Evolutionary conservation across 164 flowering plant species (phyloP), one percentile per base, ranked within the genome.

Genomic region (Chimonanthus salicifolius): DNA sequence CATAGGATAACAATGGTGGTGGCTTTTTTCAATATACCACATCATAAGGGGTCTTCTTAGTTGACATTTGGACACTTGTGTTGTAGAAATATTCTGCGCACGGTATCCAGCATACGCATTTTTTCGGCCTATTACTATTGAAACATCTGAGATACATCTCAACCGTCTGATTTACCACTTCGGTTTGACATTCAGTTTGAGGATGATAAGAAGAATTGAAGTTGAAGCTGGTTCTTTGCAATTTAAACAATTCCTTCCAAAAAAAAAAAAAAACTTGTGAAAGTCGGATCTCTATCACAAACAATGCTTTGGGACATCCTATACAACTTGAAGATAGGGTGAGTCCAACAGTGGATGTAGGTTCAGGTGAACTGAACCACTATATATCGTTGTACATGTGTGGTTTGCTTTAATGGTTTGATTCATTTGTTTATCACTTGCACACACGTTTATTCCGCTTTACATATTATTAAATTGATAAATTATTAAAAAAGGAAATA

Each of bases 121-220:
- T 48, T 20, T 33, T 58, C 16, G 48, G 64, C 18, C 20, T 7
- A 11, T 15, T 15, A 16, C 58, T 5, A 21, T 3, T 21, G 33
- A 63, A 63, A 20, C 45, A 9, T 20, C n/a, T 3, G 4, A 51
- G 45, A 21, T 70, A 70, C 16, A 15, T 49, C 50, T 70, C 72
- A 9, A 70, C 16, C 6, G 6, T 7, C 15, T 16, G 8, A 21
- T 70, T 70, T 9, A 51, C 60, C 10, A 18, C 16, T 45, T 70
- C 72, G 5, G 6, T 4, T 11, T 70, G 72, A 11, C 72, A 44
- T 10, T 70, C 72, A 2, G 62, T 49, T 33, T 70, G 72, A 62
- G 43, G 72, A 49, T 70, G 62, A 16, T 51, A 70, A 3, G 60
- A 10, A 9, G 62, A 70, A 6, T 16, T 20, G 44, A 70, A 45